Conservation (phyloP, 441 rosid species). For the Pelargonium fulgidum region DNA sequence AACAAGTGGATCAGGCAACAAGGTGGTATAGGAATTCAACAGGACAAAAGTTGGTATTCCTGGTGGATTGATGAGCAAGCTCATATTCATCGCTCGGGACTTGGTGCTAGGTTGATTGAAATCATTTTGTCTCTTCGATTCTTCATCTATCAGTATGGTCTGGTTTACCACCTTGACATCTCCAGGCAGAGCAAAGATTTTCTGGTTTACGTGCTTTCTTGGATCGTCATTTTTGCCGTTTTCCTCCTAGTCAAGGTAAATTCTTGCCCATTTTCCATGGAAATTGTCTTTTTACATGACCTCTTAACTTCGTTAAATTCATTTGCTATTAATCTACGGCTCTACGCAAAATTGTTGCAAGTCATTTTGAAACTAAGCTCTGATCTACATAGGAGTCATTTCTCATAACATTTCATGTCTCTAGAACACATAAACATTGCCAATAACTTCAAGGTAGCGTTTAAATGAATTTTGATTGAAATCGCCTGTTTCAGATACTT, state of each 20-base stretch:
- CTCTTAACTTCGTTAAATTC: background rate
- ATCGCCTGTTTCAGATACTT: background rate
- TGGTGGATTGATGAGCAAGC: constrained; percentile 99
- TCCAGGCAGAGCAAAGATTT: constrained; percentile 72
- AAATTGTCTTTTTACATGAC: background rate
- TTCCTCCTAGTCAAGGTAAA: constrained; percentile 77
- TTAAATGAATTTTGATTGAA: background rate
- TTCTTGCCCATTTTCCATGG: background rate
- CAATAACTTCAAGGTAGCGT: background rate
- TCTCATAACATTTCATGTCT: background rate
- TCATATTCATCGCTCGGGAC: constrained; percentile 66
- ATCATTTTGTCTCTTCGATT: constrained; percentile 75
- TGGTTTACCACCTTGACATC: constrained; percentile 97
- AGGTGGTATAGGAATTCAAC: constrained; percentile 96
- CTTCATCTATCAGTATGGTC: constrained; percentile 92
- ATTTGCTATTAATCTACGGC: background rate
- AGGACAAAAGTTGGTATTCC: constrained; percentile 96
- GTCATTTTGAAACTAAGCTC: background rate
- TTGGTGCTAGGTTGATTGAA: constrained; percentile 69
- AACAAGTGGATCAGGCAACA: constrained; percentile 94
- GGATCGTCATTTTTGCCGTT: constrained; percentile 79
- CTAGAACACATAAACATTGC: background rate
- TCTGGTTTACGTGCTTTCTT: constrained; percentile 83
- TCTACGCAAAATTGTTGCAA: background rate
- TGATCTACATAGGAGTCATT: background rate